Percentiles rank a stretch among this genome's conserved stretches.
These are phyloP conservation scores for Trametes villosa DNA, from an alignment of 768 basidiomycete species.

Conservation along the genomic window DNA sequence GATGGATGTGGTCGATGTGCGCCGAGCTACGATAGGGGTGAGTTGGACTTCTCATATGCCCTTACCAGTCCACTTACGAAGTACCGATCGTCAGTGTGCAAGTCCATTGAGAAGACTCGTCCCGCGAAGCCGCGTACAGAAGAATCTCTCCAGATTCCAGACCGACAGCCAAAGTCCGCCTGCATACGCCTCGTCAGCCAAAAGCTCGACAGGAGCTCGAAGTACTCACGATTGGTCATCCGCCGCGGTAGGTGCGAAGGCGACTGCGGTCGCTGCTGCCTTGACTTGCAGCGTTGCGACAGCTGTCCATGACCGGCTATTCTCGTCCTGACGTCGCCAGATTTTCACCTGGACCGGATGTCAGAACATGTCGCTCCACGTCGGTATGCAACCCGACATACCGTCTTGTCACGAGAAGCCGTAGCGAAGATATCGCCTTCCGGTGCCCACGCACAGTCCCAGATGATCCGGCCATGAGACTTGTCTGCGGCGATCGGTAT, in stretches of 20 bases:
- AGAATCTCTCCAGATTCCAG: constrained; percentile 80
- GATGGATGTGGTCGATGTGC: constrained; percentile 80
- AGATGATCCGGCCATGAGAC: constrained; percentile 90
- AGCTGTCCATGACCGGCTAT: constrained; percentile 53
- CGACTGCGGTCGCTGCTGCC: constrained; percentile 85
- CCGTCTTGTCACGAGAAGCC: constrained; percentile 94
- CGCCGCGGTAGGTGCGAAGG: constrained; percentile 48
- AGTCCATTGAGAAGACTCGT: constrained; percentile 48
- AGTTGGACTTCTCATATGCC: constrained; percentile 7
- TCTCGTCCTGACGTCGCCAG: constrained; percentile 57
- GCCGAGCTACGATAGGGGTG: constrained; percentile 52
- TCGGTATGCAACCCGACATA: constrained; percentile 36
- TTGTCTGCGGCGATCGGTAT: constrained; percentile 70
- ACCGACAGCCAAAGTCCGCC: constrained; percentile 77
- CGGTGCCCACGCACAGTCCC: constrained; percentile 90
- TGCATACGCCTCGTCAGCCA: constrained; percentile 20
- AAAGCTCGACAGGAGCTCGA: too few relatives aligned
- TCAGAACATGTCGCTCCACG: background rate
- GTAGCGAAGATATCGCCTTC: constrained; percentile 87
- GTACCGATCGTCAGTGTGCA: constrained; percentile 49
- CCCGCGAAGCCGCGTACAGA: constrained; percentile 52
- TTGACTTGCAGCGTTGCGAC: constrained; percentile 66
- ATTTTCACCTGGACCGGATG: constrained; percentile 73
- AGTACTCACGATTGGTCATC: background rate
- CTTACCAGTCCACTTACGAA: constrained; percentile 44